Evolutionary conservation across 345 rosid genomes (phyloP), one percentile per base, ranked within the genome.

Genomic region (Noccaea bulbosa): DNA sequence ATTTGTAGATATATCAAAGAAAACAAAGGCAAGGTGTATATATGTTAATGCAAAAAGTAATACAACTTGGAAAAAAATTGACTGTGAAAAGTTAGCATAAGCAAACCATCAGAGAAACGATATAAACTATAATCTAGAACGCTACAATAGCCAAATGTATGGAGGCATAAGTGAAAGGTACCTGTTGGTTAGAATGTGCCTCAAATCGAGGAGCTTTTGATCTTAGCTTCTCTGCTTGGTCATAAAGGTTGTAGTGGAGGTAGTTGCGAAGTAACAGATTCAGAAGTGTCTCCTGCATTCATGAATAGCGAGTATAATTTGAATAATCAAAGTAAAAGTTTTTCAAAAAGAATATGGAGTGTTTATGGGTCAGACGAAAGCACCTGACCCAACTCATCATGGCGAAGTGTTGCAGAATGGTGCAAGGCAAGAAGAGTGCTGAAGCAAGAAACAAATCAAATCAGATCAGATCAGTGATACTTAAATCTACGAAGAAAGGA

Each of bases 181-280:
- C 98, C 93, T 92, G 98, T 72, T 92, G 97, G 75, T 88, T 92
- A 2, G 95, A 90, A 74, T 90, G 98, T 2, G 95, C 98, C 77
- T 92, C 98, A 82, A 92, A 92, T 43, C 89, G 80, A 17, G 95
- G 93, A 52, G 93, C 97, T 72, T 92, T 90, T 1, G 95, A 92
- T 69, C 98, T 80, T 68, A 92, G 71, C 83, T 90, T 92, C 85
- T 92, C 97, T 24, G 95, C 97, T 15, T 89, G 98, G 63, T 92
- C 97, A 73, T 90, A 92, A 1, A 88, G 79, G 67, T 88, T 90
- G 77, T 88, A 90, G 62, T 90, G 96, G 37, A 92, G 85, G 72
- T 90, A 88, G 78, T 90, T 90, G 12, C 91, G 88, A n/a, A 90
- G 87, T 57, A 92, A 73, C 58, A 92, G 73, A 74, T 92, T 92